Evolutionary conservation across 352 stramenopile genomes (phyloP), one percentile per base, ranked within the genome.

Genomic region (Pythium aphanidermatum): DNA sequence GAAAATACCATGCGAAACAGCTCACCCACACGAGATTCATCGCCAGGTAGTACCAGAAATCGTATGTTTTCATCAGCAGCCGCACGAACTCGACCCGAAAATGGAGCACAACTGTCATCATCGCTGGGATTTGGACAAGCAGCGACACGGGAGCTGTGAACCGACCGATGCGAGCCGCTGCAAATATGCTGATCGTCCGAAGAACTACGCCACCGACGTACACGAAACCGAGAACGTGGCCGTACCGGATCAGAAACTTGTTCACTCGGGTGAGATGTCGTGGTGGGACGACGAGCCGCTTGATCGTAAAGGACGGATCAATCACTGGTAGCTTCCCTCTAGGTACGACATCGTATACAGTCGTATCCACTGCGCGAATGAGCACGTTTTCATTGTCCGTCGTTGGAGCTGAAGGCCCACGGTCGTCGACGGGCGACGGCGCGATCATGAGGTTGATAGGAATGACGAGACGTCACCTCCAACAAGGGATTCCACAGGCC

Each of bases 21-120:
- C 10, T 26, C 0, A 20, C 20, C 30, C 44, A 54, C 14, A 55
- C 21, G 2, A 23, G 9, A 19, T 60, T 60, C 10, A 43, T 38
- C 5, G 30, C 14, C n/a, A 55, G 39, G 17, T 44, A 52, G 36
- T 37, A 59, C 51, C 51, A 59, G 32, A 53, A 59, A 21, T 59
- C 51, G 36, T 53, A 59, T 14, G 39, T 48, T 4, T 14, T 5
- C 7, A 51, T 11, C 13, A 60, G 17, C 6, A 51, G 30, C 3
- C 26, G 20, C 9, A 55, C 10, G 8, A 55, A 46, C 13, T 36
- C 45, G 14, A 60, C 16, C 2, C 52, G 44, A 9, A 55, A 50
- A 19, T 43, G 27, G 37, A 55, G 29, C 8, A 47, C 14, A 7
- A 55, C 39, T 17, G 34, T 40, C 5, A 51, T 24, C 1, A 45